Percentiles rank a stretch among this genome's conserved stretches.
These are phyloP conservation scores for Lumnitzera racemosa DNA, from an alignment of 345 rosid genomes.

Conservation along the genomic window DNA sequence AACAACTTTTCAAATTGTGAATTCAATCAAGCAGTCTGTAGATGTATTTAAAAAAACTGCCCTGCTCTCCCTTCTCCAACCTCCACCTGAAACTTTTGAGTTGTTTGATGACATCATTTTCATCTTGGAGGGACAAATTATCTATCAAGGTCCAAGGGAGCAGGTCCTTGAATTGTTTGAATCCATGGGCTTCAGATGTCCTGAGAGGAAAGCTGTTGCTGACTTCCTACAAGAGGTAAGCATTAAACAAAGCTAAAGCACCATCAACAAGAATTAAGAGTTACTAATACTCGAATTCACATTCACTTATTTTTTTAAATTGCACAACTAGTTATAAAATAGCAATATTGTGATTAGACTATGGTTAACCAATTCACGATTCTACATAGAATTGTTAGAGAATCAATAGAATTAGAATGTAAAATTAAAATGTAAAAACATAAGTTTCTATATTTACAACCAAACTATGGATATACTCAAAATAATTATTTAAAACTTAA, in stretches of 20 bases:
- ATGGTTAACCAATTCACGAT: no score
- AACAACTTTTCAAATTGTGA: slow-evolving; percentile 47
- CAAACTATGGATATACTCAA: no score
- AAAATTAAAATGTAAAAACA: no score
- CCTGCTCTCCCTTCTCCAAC: slow-evolving; percentile 56
- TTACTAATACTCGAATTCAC: no score
- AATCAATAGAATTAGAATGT: no score
- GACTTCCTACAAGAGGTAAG: slow-evolving; percentile 53
- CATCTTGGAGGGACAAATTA: slow-evolving; percentile 45
- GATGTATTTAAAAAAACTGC: slow-evolving; percentile 34
- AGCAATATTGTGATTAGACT: no score
- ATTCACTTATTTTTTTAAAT: no score
- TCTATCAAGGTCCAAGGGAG: slow-evolving; percentile 42
- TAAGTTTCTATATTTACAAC: no score
- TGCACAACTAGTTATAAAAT: no score
- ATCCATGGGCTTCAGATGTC: slow-evolving; percentile 50
- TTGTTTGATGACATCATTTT: slow-evolving; percentile 51
- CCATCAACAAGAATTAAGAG: not conserved
- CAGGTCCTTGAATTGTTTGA: slow-evolving; percentile 35
- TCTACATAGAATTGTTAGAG: no score
- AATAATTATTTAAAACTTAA: no score
- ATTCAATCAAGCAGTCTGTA: slow-evolving; percentile 40
- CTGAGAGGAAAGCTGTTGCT: slow-evolving; percentile 42
- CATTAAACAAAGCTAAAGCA: not conserved
- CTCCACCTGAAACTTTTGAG: slow-evolving; percentile 53